These are phyloP conservation scores for Acacia pycnantha DNA, from an alignment of 331 rosid genomes.

Conservation along the genomic window DNA sequence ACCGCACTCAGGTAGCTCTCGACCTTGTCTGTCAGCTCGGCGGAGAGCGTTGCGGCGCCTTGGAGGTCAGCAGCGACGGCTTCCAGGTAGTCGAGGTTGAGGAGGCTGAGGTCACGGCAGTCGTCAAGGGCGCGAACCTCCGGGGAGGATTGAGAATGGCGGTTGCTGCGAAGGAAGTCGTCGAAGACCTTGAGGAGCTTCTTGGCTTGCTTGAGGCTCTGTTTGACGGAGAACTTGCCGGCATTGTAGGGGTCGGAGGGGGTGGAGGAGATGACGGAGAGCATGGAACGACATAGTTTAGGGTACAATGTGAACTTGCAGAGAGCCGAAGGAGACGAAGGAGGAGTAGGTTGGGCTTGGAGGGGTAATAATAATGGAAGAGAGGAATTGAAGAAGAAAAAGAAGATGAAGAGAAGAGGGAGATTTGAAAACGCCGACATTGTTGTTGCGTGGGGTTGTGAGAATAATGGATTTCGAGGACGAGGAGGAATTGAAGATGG, in stretches of 20 bases:
- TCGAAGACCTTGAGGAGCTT: conserved; percentile 40
- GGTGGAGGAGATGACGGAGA: conserved; percentile 44
- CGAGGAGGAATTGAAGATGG: background rate
- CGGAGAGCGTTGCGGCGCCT: background rate
- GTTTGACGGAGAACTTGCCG: conserved; percentile 63
- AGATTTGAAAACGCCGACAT: background rate
- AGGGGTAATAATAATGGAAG: conserved; percentile 1
- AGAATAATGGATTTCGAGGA: background rate
- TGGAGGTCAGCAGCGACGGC: conserved; percentile 36
- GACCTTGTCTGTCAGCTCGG: conserved; percentile 42
- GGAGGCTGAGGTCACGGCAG: conserved; percentile 51
- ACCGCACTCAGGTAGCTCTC: conserved; percentile 65
- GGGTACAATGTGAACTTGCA: conserved; percentile 71
- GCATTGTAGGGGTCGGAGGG: conserved; percentile 63
- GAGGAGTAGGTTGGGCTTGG: background rate
- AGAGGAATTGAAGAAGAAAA: background rate
- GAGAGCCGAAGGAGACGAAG: conserved; percentile 34
- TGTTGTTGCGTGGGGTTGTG: background rate
- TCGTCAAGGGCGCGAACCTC: conserved; percentile 57
- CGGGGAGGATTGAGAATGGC: background rate
- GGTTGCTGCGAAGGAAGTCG: conserved; percentile 32
- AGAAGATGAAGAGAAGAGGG: background rate
- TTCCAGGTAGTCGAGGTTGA: conserved; percentile 54
- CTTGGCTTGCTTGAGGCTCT: conserved; percentile 59
- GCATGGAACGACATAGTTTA: conserved; percentile 74